Evolutionary conservation across 2,329 filamentous ascomycete species (phyloP), one percentile per base, ranked within the genome.

Genomic region (Verticillium dahliae): DNA sequence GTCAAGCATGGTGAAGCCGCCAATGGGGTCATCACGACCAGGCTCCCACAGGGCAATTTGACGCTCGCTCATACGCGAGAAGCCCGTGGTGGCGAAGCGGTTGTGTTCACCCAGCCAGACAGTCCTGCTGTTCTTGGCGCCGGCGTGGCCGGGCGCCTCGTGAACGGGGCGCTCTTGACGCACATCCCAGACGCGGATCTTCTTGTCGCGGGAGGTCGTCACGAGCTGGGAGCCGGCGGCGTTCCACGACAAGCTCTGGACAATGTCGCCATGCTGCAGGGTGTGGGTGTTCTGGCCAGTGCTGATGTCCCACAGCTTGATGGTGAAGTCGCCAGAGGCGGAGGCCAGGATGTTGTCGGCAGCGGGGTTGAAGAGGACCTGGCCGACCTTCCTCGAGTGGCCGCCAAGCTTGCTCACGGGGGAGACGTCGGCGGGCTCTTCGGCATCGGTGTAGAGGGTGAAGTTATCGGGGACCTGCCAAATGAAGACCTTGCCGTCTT

Each of bases 101-200:
- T 98, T 96, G 72, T 96, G 92, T 77, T 98, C 95, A 72, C 94
- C 95, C 84, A 99, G 85, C 95, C 95, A 99, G 14, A 97, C 93
- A 35, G 90, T 90, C 73, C 95, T 90, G 78, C 94, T 97, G 82
- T 96, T 98, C 85, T 99, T 99, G 68, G 95, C 95, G 62, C 95
- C 95, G 35, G 88, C 84, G 75, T 99, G 95, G 64, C 95, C 95
- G 5, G 87, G 79, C 14, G 89, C 87, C 73, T 97, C 93, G 71
- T 96, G 90, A 5, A 89, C 90, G 14, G 93, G 86, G 76, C 85
- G 90, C 78, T 98, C 90, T 80, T 97, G 93, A 72, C 95, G 89
- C 62, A 94, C 92, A 81, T 99, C 95, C 95, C 95, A 99, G 65
- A 98, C 88, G 64, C 95, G 89, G 66, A 99, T 84, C 81, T 97